Evolutionary conservation across 495 filamentous ascomycete species (phyloP).

Genomic region (Penicillium chermesinum): DNA sequence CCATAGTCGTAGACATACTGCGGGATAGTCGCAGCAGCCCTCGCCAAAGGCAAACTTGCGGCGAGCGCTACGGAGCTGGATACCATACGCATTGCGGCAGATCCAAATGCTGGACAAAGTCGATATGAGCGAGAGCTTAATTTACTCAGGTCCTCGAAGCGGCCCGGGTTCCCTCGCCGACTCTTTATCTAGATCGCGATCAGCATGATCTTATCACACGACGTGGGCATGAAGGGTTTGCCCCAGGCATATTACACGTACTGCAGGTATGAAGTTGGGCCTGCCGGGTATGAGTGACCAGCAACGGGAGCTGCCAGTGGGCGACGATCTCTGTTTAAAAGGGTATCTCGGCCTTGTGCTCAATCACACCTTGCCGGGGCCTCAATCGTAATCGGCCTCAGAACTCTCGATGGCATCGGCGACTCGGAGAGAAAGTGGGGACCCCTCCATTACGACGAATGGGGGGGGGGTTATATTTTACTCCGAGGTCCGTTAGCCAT

Average conservation of each 20-base stretch:
- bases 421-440: background rate
- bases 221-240: background rate
- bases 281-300: background rate
- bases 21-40: conserved; percentile 13
- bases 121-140: too few relatives aligned
- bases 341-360: background rate
- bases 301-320: background rate
- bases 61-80: conserved; percentile 7
- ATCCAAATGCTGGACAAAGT: too few relatives aligned
- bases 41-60: conserved; percentile 3
- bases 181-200: background rate
- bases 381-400: background rate
- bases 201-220: background rate
- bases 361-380: background rate
- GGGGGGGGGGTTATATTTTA: too few relatives aligned
- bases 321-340: background rate
- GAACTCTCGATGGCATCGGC: background rate
- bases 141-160: too few relatives aligned
- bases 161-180: background rate
- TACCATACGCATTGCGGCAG: conserved; percentile 12
- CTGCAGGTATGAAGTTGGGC: background rate
- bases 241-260: background rate
- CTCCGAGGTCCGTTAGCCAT: background rate
- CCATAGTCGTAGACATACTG: conserved; percentile 29
- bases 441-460: background rate